These are phyloP conservation scores for Knoxdaviesia capensis DNA, from an alignment of 2,329 filamentous ascomycete species.

Conservation along the genomic window DNA sequence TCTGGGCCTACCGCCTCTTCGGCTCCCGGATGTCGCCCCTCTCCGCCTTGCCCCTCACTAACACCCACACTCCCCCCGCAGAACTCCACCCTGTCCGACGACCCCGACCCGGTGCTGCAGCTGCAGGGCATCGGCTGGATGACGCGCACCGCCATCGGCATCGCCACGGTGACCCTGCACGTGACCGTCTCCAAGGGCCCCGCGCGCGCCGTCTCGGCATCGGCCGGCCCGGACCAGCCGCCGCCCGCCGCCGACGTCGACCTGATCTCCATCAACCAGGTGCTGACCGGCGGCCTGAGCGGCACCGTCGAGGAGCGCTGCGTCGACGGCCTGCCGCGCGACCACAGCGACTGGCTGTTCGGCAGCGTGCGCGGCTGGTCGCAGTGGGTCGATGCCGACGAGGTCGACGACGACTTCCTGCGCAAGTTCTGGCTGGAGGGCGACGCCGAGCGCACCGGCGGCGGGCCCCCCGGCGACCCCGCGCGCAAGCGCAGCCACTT, in stretches of 20 bases:
- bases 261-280: conserved; percentile 55
- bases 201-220: no score
- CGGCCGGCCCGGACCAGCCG: background rate
- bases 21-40: no score
- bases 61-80: conserved; percentile 14
- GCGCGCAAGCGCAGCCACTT: conserved; percentile 39
- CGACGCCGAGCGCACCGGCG: conserved; percentile 23
- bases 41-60: background rate
- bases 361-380: conserved; percentile 45
- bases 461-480: conserved; percentile 10
- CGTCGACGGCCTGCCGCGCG: conserved; percentile 30
- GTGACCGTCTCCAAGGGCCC: conserved; percentile 32
- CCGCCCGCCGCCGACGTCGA: conserved; percentile 23
- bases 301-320: conserved; percentile 38
- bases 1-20: background rate
- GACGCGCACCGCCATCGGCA: conserved; percentile 48
- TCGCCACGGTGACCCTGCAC: conserved; percentile 48
- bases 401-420: conserved; percentile 34
- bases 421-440: conserved; percentile 39
- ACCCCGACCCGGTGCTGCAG: conserved; percentile 44
- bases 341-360: conserved; percentile 64
- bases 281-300: conserved; percentile 48
- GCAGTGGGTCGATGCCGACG: conserved; percentile 24
- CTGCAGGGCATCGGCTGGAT: conserved; percentile 57
- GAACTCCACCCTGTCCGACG: conserved; percentile 59